These are phyloP conservation scores for Pseudofabraea citricarpa DNA, from an alignment of 2,329 filamentous ascomycete species.

Conservation along the genomic window DNA sequence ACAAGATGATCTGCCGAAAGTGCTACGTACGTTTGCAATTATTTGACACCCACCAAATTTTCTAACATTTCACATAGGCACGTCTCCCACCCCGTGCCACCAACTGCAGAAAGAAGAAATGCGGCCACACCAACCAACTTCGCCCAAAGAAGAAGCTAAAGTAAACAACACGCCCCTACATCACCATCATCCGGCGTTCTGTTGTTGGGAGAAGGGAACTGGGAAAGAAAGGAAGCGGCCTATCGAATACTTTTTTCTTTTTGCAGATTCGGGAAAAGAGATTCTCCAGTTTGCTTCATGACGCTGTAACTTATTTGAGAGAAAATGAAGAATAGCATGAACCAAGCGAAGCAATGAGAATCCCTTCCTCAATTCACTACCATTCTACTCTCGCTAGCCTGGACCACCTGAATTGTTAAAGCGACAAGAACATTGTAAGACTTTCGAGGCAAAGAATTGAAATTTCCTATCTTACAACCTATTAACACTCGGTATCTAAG, in stretches of 20 bases:
- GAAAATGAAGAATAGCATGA: neutral
- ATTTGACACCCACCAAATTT: too few relatives aligned
- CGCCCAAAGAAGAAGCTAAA: conserved; percentile 99
- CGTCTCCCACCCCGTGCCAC: conserved; percentile 96
- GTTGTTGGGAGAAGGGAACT: neutral
- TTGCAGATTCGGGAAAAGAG: neutral
- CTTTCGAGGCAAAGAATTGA: too few relatives aligned
- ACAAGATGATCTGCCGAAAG: conserved; percentile 99
- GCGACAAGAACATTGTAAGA: too few relatives aligned
- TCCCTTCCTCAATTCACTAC: too few relatives aligned
- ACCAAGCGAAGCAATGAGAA: neutral
- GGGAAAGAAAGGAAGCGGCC: too few relatives aligned
- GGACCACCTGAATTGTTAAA: too few relatives aligned
- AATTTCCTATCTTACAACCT: too few relatives aligned
- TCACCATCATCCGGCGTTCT: neutral
- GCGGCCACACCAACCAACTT: conserved; percentile 99
- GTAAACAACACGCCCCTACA: conserved; percentile 49
- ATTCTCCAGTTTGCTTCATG: neutral
- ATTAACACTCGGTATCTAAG: too few relatives aligned
- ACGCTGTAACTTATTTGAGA: neutral
- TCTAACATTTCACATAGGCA: conserved; percentile 38
- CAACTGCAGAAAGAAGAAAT: conserved; percentile 99
- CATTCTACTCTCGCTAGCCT: too few relatives aligned
- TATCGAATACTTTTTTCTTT: neutral
- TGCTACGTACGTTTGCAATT: conserved; percentile 96